Evolutionary conservation across 164 flowering plant species (phyloP).

Genomic region (Umbellularia californica): DNA sequence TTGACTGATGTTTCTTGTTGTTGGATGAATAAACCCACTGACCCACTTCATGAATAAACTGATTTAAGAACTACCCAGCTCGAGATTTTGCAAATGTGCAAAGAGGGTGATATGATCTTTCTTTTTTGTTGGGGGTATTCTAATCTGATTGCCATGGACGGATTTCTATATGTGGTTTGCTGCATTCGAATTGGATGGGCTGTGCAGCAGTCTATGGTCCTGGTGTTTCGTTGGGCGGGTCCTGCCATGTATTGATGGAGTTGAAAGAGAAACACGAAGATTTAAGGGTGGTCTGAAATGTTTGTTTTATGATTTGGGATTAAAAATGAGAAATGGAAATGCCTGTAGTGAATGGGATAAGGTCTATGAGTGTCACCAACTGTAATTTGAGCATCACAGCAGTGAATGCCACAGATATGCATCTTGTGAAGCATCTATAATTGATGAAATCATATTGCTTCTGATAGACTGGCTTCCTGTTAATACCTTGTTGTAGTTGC

Average conservation of each 20-base stretch:
- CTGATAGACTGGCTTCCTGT: background rate
- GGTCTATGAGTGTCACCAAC: background rate
- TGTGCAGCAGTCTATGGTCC: background rate
- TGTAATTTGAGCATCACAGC: no score
- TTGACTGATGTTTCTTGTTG: background rate
- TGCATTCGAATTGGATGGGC: background rate
- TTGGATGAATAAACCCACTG: background rate
- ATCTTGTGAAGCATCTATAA: background rate
- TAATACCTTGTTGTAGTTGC: no score
- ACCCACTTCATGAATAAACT: background rate
- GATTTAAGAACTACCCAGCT: background rate
- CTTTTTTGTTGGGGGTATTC: background rate
- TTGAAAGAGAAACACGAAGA: background rate
- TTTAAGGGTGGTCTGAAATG: background rate
- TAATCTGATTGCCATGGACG: background rate
- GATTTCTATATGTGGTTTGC: background rate
- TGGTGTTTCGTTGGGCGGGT: background rate
- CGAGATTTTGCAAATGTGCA: background rate
- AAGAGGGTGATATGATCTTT: background rate
- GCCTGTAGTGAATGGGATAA: background rate
- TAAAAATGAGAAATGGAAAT: background rate
- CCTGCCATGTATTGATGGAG: background rate
- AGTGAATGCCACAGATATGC: background rate
- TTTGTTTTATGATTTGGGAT: background rate
- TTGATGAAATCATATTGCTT: background rate